These are phyloP conservation scores for Metschnikowia continentalis DNA, from an alignment of 805 yeast genomes.

Conservation along the genomic window DNA sequence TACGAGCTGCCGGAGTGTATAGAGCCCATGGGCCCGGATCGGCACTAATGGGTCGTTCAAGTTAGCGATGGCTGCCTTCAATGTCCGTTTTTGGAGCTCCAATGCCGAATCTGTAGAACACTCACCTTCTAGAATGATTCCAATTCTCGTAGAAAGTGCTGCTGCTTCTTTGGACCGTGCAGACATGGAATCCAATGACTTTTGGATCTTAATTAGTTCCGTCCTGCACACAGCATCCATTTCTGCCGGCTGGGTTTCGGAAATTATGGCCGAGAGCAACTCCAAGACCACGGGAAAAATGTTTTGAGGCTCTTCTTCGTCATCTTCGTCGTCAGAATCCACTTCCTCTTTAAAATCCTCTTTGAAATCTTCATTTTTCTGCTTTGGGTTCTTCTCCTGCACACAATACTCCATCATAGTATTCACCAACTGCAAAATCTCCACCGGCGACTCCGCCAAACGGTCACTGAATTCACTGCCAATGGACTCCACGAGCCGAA, in stretches of 20 bases:
- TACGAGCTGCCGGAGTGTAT: slow-evolving; percentile 54
- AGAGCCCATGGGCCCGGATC: slow-evolving; percentile 80
- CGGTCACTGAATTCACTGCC: slow-evolving; percentile 55
- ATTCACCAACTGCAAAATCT: slow-evolving; percentile 44
- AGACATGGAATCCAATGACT: slow-evolving; percentile 12
- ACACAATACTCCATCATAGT: slow-evolving; percentile 17
- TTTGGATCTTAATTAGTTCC: slow-evolving; percentile 26
- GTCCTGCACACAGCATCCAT: slow-evolving; percentile 27
- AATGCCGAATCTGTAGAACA: slow-evolving; percentile 15
- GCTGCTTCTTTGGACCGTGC: slow-evolving; percentile 8
- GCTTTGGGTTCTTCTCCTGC: slow-evolving; percentile 5
- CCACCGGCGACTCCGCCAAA: slow-evolving; percentile 52
- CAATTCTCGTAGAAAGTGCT: slow-evolving; percentile 30
- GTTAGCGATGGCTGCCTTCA: slow-evolving; percentile 60
- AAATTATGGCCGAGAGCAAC: slow-evolving; percentile 33
- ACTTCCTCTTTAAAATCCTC: neutral
- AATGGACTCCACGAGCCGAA: slow-evolving; percentile 61
- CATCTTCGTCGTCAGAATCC: slow-evolving; percentile 24
- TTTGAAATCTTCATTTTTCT: slow-evolving; percentile 12
- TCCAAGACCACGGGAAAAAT: slow-evolving; percentile 31
- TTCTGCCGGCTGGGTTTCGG: slow-evolving; percentile 24
- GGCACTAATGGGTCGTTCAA: slow-evolving; percentile 80
- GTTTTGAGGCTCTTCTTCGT: slow-evolving; percentile 18
- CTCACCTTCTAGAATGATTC: slow-evolving; percentile 25
- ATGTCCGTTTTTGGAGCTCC: slow-evolving; percentile 34